Evolutionary conservation across 2,329 filamentous ascomycete species (phyloP).

Genomic region (Claviceps digitariae): DNA sequence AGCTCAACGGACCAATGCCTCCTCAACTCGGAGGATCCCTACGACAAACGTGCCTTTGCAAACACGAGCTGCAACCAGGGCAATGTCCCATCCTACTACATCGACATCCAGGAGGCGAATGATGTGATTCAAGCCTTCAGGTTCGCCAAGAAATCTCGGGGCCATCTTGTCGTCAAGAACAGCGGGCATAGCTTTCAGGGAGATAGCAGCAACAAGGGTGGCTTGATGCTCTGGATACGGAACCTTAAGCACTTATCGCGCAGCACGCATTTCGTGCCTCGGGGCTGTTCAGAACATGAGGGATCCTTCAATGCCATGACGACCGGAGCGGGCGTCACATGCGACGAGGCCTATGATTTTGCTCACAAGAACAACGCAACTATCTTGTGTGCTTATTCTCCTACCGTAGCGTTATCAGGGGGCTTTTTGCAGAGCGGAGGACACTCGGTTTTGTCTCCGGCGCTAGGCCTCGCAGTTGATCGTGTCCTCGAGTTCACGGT

Average conservation of each 20-base stretch:
- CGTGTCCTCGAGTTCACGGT: conserved; percentile 15
- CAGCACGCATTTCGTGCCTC: conserved; percentile 1
- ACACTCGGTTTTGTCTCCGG: conserved; percentile 30
- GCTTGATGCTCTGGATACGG: conserved; percentile 4
- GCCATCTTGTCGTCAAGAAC: conserved; percentile 5
- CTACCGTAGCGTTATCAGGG: conserved; percentile 15
- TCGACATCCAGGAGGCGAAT: conserved; percentile 3
- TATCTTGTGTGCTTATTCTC: conserved; percentile 5
- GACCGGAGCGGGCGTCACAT: conserved; percentile 5
- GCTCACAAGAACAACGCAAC: conserved; percentile 3
- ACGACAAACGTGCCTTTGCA: background rate
- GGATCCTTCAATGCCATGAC: conserved; percentile 1
- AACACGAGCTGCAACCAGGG: conserved; percentile 7
- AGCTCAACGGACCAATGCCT: conserved; percentile 8
- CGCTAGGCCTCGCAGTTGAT: conserved; percentile 29
- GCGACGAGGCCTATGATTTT: conserved; percentile 5
- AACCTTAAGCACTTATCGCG: conserved; percentile 2
- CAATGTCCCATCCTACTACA: conserved; percentile 7
- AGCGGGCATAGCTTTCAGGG: conserved; percentile 5
- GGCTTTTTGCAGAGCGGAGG: conserved; percentile 28
- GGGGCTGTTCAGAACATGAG: background rate
- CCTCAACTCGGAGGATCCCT: conserved; percentile 4
- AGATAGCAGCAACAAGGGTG: conserved; percentile 3
- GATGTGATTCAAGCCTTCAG: conserved; percentile 7
- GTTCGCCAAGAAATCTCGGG: conserved; percentile 1